Base-by-base conservation (phyloP, 768 basidiomycete species). In the Suillus subluteus region DNA sequence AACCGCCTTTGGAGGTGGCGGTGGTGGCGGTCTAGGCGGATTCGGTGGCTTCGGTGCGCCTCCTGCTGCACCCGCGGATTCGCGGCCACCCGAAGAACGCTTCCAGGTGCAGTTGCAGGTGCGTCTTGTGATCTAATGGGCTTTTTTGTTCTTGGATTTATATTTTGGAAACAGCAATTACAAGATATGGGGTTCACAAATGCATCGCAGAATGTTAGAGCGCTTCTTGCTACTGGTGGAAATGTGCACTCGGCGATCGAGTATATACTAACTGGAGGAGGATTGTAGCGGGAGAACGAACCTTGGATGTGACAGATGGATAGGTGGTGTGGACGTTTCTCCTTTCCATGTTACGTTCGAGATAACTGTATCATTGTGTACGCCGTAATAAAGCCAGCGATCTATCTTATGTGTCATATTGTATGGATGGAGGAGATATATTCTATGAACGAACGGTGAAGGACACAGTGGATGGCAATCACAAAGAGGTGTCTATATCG, bases 131-230 rank as follows among this genome's bases (percentile, higher is more conserved):
- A 41, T 41, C 38, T 56, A 37, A 58, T 63, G 9, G 3, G 23
- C 2, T 40, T 0, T 16, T 30, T 43, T 52, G 4, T 52, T 63
- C 26, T 67, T 66, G 55, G 61, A 46, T 23, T 48, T n/a, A 7
- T n/a, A 1, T 59, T 26, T 23, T 40, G 16, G 16, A 9, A 38
- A 6, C 70, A 95, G 92, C 95, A 96, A 90, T 77, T 99, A 73
- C 91, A 94, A 75, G 93, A 92, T 67, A 98, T 99, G 97, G 96
- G 95, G 2, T 94, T 99, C 78, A 87, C 84, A 62, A 95, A 97
- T 65, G 95, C 95, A 9, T 76, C 86, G 50, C 93, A 95, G 83
- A 99, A 98, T 75, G 84, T 99, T 8, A 85, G 96, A 5, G 96
- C 97, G 6, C 81, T 99, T 52, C 84, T 95, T 11, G 95, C 94